Evolutionary conservation across 768 basidiomycete genomes (phyloP).

Genomic region (Boletus rubroflammeus): DNA sequence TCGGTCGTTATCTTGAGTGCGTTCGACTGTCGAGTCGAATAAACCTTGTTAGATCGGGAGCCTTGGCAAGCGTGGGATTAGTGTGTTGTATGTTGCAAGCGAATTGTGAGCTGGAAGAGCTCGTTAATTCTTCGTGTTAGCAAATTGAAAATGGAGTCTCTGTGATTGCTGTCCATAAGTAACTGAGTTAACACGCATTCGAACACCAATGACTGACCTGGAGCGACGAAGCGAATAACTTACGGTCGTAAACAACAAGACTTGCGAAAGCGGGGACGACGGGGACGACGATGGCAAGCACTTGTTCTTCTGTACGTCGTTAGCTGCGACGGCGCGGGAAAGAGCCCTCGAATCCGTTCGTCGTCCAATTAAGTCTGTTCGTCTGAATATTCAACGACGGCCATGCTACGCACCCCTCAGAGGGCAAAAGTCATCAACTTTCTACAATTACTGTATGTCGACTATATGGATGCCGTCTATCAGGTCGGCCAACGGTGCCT

Average conservation of each 20-base stretch:
- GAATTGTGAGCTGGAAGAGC: conserved; percentile 22
- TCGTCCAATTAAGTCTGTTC: too few relatives aligned
- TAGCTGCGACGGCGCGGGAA: conserved; percentile 20
- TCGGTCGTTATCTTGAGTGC: conserved; percentile 21
- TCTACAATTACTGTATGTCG: too few relatives aligned
- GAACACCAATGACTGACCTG: conserved; percentile 18
- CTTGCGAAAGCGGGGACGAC: conserved; percentile 18
- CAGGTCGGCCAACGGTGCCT: too few relatives aligned
- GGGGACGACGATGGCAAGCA: conserved; percentile 19
- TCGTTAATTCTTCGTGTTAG: conserved; percentile 25
- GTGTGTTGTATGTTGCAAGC: conserved; percentile 14
- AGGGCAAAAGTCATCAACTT: too few relatives aligned
- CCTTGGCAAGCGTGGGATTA: conserved; percentile 10
- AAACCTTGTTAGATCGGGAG: conserved; percentile 15
- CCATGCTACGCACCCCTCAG: too few relatives aligned
- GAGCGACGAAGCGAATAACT: conserved; percentile 22
- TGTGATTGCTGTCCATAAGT: not conserved
- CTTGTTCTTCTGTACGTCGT: conserved; percentile 16
- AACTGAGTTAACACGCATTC: not conserved
- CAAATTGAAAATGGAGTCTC: conserved; percentile 13
- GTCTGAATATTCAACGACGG: too few relatives aligned
- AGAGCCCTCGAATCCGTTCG: conserved; percentile 38
- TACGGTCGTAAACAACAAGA: conserved; percentile 21
- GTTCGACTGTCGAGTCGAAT: conserved; percentile 12
- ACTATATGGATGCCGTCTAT: too few relatives aligned